Conservation (phyloP, 768 basidiomycete species). For the Mycena kentingensis region DNA sequence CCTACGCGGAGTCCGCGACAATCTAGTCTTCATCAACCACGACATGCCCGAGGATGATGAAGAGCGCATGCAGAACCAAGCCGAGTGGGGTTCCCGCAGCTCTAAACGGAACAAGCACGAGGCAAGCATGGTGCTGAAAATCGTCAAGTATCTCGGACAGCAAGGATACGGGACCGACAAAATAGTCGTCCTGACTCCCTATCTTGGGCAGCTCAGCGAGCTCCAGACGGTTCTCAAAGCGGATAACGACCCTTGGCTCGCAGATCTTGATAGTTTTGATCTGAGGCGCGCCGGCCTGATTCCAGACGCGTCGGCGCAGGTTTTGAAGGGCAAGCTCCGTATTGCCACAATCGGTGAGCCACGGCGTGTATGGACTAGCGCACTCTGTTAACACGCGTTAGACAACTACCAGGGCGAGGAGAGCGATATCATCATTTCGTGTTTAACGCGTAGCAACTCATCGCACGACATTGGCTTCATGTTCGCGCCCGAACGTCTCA, state of each 20-base stretch:
- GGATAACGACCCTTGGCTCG: conserved; percentile 60
- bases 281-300: conserved; percentile 59
- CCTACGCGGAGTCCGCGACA: conserved; percentile 55
- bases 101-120: conserved; percentile 68
- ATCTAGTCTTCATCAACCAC: conserved; percentile 66
- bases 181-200: conserved; percentile 69
- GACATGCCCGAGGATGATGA: conserved; percentile 53
- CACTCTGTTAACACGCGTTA: no score
- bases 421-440: conserved; percentile 65
- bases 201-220: conserved; percentile 63
- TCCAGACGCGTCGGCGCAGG: conserved; percentile 37
- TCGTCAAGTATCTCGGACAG: conserved; percentile 64
- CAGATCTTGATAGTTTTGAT: conserved; percentile 63
- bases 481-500: conserved; percentile 67
- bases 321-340: conserved; percentile 49
- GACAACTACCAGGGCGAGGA: conserved; percentile 83
- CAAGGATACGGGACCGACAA: conserved; percentile 66
- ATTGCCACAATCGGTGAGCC: conserved; percentile 74
- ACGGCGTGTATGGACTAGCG: no score
- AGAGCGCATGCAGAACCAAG: conserved; percentile 40
- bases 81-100: conserved; percentile 47
- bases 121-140: conserved; percentile 64
- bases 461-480: conserved; percentile 68
- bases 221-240: conserved; percentile 47
- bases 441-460: conserved; percentile 61